Conservation (phyloP, 2,329 filamentous ascomycete genomes). For the Fusarium continuum region DNA sequence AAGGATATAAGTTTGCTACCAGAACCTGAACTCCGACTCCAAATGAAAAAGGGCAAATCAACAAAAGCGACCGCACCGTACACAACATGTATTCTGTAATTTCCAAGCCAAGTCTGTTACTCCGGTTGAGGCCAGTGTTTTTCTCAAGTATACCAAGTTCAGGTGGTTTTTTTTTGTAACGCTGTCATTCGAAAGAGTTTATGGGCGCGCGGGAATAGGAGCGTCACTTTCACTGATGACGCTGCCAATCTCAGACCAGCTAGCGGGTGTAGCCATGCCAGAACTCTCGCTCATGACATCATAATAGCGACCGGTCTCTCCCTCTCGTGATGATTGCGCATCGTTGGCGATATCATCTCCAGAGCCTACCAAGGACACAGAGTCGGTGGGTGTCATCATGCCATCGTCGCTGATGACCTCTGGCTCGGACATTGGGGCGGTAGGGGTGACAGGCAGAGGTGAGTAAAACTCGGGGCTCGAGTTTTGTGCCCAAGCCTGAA, state of each 20-base stretch:
- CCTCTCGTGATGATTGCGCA: slow-evolving; percentile 49
- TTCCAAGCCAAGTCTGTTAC: background rate
- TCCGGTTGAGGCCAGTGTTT: background rate
- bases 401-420: slow-evolving; percentile 61
- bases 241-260: slow-evolving; percentile 73
- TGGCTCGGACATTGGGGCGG: slow-evolving; percentile 60
- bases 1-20: slow-evolving; percentile 38
- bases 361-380: slow-evolving; percentile 63
- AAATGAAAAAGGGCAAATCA: slow-evolving; percentile 6
- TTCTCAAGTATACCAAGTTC: background rate
- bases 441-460: slow-evolving; percentile 63
- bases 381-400: slow-evolving; percentile 67
- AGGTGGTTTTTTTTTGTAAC: background rate
- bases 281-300: slow-evolving; percentile 69
- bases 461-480: slow-evolving; percentile 67
- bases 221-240: slow-evolving; percentile 66
- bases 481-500: slow-evolving; percentile 71
- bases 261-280: slow-evolving; percentile 67
- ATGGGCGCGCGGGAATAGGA: slow-evolving; percentile 46
- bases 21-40: slow-evolving; percentile 32
- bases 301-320: slow-evolving; percentile 53
- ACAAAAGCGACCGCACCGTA: background rate
- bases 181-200: background rate
- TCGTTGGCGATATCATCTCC: slow-evolving; percentile 59
- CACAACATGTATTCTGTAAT: slow-evolving; percentile 5